Percentiles rank a stretch among this genome's conserved stretches.
Evolutionary conservation across 805 yeast genomes (phyloP).

Genomic region (Nakazawaea holstii): DNA sequence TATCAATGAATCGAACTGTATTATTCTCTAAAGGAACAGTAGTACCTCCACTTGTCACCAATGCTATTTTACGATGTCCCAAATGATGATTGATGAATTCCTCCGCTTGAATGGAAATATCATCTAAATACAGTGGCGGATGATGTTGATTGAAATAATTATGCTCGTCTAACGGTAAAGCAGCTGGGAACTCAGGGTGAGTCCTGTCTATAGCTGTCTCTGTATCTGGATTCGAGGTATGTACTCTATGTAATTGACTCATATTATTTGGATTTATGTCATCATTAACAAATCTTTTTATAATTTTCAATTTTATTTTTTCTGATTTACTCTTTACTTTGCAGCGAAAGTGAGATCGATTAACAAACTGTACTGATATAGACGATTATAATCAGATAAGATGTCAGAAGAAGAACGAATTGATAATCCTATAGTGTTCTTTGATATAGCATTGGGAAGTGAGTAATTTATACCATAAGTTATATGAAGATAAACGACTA

Average conservation of each 20-base stretch:
- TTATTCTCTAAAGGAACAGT: conserved; percentile 96
- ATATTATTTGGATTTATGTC: background rate
- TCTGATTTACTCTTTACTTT: background rate
- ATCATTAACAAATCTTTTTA: no score
- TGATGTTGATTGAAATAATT: conserved; percentile 65
- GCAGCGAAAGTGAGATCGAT: no score
- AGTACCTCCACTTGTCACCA: conserved; percentile 96
- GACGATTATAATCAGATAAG: background rate
- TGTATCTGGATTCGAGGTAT: conserved; percentile 68
- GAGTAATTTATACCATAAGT: conserved; percentile 14
- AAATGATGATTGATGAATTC: conserved; percentile 58
- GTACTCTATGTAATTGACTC: conserved; percentile 23
- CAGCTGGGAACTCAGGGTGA: conserved; percentile 74
- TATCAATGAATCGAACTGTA: conserved; percentile 94
- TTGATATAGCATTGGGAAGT: conserved; percentile 30
- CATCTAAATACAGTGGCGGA: conserved; percentile 69
- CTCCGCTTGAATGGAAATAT: conserved; percentile 49
- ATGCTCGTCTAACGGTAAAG: conserved; percentile 66
- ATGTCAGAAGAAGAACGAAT: background rate
- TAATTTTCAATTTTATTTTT: background rate
- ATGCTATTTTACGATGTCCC: conserved; percentile 51
- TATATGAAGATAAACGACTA: background rate
- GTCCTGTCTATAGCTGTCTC: conserved; percentile 74
- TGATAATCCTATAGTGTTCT: conserved; percentile 31
- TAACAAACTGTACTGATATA: background rate